Evolutionary conservation across 805 yeast species (phyloP).

Genomic region (Lipomyces mesembrius): DNA sequence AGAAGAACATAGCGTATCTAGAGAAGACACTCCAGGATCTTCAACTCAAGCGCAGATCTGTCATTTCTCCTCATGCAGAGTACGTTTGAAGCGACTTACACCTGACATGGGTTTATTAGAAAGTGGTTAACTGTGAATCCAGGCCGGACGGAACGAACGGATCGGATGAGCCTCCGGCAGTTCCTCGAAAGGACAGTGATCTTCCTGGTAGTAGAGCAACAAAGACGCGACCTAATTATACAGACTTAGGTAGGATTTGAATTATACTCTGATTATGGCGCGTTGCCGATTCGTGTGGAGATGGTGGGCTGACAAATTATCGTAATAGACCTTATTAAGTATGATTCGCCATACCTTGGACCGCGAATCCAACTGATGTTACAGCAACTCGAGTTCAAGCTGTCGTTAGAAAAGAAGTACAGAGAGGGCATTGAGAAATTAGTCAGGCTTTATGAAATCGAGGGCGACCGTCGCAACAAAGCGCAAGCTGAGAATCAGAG

Average conservation of each 20-base stretch:
- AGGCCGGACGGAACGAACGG: background rate
- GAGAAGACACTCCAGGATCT: constrained; percentile 75
- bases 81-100: background rate
- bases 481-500: constrained; percentile 85
- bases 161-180: background rate
- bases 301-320: background rate
- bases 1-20: constrained; percentile 85
- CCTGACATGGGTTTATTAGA: background rate
- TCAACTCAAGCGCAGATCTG: constrained; percentile 46
- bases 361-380: constrained; percentile 94
- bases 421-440: constrained; percentile 90
- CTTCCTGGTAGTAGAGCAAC: constrained; percentile 12
- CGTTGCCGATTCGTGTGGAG: background rate
- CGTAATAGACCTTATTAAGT: constrained; percentile 70
- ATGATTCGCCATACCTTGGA: constrained; percentile 92
- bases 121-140: background rate
- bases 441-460: constrained; percentile 80
- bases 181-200: constrained; percentile 4
- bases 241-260: constrained; percentile 33
- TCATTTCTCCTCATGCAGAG: background rate
- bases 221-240: constrained; percentile 28
- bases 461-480: constrained; percentile 85
- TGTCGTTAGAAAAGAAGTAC: constrained; percentile 92
- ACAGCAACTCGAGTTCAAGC: constrained; percentile 89
- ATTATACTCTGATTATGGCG: background rate